Evolutionary conservation across 106 monocot genomes (phyloP).

Genomic region (Phalaenopsis equestris): DNA sequence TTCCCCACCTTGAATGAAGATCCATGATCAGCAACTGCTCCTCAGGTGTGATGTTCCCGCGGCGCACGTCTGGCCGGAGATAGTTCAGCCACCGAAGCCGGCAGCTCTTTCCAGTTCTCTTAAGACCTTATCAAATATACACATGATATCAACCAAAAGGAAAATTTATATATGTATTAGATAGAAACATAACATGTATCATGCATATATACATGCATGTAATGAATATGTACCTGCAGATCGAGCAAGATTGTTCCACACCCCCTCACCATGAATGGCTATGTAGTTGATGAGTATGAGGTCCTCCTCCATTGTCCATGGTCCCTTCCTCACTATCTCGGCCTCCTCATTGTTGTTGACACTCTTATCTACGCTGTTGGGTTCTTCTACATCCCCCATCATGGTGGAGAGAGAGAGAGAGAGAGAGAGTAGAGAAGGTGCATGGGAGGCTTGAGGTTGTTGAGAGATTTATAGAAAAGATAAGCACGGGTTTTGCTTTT

Average conservation of each 20-base stretch:
- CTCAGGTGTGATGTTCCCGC: slow-evolving; percentile 84
- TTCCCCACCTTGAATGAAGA: slow-evolving; percentile 84
- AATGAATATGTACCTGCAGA: slow-evolving; percentile 33
- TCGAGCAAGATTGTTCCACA: slow-evolving; percentile 65
- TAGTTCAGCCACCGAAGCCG: slow-evolving; percentile 89
- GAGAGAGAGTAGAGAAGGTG: not conserved
- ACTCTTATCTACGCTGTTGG: slow-evolving; percentile 11
- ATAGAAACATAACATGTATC: not conserved
- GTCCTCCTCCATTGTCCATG: slow-evolving; percentile 81
- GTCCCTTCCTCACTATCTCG: slow-evolving; percentile 52
- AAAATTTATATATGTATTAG: too few species aligned
- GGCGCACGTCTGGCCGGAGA: slow-evolving; percentile 63
- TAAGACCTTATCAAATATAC: slow-evolving; percentile 40
- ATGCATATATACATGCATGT: not conserved
- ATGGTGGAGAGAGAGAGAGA: slow-evolving; percentile 9
- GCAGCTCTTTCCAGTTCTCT: slow-evolving; percentile 89
- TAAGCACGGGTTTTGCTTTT: not conserved
- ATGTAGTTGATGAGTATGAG: slow-evolving; percentile 75
- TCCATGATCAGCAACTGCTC: slow-evolving; percentile 85
- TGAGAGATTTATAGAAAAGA: slow-evolving; percentile 4
- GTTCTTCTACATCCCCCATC: slow-evolving; percentile 8
- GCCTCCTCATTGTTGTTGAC: slow-evolving; percentile 21
- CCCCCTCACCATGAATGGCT: slow-evolving; percentile 47
- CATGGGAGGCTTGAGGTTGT: not conserved
- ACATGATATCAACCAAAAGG: not conserved